Conservation (phyloP, 768 basidiomycete species). For the Trametes coccinea region DNA sequence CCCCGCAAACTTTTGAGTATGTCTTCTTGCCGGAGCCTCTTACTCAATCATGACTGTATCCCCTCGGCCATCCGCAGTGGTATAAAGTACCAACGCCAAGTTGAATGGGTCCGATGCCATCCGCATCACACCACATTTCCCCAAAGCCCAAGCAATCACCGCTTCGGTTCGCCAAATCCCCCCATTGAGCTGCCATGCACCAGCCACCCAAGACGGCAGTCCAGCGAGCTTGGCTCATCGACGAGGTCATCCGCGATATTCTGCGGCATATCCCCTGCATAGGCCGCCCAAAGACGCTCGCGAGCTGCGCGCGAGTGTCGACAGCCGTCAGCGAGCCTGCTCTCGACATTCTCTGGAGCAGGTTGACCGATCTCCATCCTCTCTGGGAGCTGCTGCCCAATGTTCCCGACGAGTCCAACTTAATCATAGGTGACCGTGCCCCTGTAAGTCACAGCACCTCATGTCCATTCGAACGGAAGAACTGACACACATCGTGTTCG, state of each 20-base stretch:
- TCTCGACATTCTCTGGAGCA: conserved; percentile 15
- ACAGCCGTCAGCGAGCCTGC: conserved; percentile 12
- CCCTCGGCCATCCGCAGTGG: background rate
- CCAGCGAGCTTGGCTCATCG: conserved; percentile 9
- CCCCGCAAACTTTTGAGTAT: background rate
- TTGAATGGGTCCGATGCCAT: background rate
- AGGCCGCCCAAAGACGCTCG: conserved; percentile 8
- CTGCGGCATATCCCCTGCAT: conserved; percentile 4
- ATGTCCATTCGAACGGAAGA: background rate
- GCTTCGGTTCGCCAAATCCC: too few relatives aligned
- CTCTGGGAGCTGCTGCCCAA: conserved; percentile 5
- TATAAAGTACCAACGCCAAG: background rate
- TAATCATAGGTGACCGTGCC: background rate
- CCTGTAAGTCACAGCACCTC: background rate
- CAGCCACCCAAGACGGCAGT: background rate
- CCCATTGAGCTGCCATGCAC: background rate
- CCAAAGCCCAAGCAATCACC: too few relatives aligned
- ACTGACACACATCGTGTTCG: background rate
- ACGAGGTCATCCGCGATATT: conserved; percentile 15
- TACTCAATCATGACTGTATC: background rate
- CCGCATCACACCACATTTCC: background rate
- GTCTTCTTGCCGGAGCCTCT: background rate
- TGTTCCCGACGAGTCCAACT: background rate
- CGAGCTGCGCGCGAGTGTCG: conserved; percentile 13
- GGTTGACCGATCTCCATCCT: conserved; percentile 2